Percentiles rank a stretch among this genome's conserved stretches.
These are phyloP conservation scores for Cladosporium colombiae DNA, from an alignment of 2,329 filamentous ascomycete species.

Conservation along the genomic window DNA sequence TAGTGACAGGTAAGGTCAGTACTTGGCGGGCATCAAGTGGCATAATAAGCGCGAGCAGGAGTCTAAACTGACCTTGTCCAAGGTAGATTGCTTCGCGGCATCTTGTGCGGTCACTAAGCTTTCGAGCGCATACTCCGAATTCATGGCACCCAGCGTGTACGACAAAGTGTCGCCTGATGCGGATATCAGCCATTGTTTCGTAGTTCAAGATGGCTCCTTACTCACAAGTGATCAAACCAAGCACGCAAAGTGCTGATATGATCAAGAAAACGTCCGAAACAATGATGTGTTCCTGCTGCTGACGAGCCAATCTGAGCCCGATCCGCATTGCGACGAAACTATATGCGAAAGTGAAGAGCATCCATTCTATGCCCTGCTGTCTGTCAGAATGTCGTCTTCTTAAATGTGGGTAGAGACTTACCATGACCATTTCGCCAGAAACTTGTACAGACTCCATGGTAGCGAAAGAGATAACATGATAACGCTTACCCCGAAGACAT, in stretches of 20 bases:
- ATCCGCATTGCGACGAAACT: not conserved
- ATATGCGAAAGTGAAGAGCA: conserved; percentile 1
- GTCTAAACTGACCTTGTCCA: conserved; percentile 2
- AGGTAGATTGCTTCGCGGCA: not conserved
- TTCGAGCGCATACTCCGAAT: not conserved
- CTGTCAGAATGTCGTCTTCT: not conserved
- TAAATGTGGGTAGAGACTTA: not conserved
- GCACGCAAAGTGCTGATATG: not conserved
- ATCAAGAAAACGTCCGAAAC: not conserved
- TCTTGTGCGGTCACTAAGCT: not conserved
- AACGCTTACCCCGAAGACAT: not conserved
- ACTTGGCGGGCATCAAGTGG: not conserved
- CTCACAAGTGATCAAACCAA: not conserved
- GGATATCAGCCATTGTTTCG: not conserved
- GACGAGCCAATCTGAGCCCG: conserved; percentile 8
- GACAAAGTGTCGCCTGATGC: conserved; percentile 1
- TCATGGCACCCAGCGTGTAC: conserved; percentile 1
- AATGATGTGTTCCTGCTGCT: conserved; percentile 10
- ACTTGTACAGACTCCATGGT: not conserved
- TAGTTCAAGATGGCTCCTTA: no score
- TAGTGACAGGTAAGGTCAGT: not conserved
- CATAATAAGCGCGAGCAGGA: not conserved
- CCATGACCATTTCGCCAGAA: conserved; percentile 5
- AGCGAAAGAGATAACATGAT: not conserved
- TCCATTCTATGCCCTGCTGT: conserved; percentile 3